Percentiles rank a stretch among this genome's conserved stretches.
These are phyloP conservation scores for Sporothrix curviconia DNA, from an alignment of 2,329 filamentous ascomycete species.

Conservation along the genomic window DNA sequence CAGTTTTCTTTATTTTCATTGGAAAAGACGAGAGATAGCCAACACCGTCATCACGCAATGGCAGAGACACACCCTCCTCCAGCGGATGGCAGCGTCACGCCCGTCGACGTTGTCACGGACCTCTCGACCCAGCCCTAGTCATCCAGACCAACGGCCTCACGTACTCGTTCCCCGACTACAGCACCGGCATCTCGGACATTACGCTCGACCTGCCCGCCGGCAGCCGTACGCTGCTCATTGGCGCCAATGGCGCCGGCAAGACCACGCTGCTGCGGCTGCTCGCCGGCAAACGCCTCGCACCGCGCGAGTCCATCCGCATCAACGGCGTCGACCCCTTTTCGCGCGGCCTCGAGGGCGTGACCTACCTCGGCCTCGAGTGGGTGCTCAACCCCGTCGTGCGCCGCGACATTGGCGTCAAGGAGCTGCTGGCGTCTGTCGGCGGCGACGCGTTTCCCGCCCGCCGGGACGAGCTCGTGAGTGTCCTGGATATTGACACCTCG, in stretches of 20 bases:
- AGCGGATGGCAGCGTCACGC: background rate
- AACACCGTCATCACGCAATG: slow-evolving; percentile 1
- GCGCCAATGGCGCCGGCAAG: slow-evolving; percentile 95
- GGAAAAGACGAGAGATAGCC: background rate
- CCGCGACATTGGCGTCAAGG: slow-evolving; percentile 85
- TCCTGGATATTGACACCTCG: slow-evolving; percentile 82
- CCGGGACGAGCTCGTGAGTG: slow-evolving; percentile 76
- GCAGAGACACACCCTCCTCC: background rate
- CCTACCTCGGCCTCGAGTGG: slow-evolving; percentile 96
- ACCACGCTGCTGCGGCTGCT: slow-evolving; percentile 92
- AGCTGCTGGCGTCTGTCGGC: slow-evolving; percentile 78
- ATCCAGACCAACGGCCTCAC: slow-evolving; percentile 71
- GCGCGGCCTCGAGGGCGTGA: slow-evolving; percentile 82
- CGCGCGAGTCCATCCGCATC: slow-evolving; percentile 65
- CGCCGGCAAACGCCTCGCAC: slow-evolving; percentile 88
- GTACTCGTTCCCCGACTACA: slow-evolving; percentile 84
- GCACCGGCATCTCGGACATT: slow-evolving; percentile 69
- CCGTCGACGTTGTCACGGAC: slow-evolving; percentile 24
- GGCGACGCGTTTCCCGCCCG: slow-evolving; percentile 76
- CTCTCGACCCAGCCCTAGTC: slow-evolving; percentile 42
- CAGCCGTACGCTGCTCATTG: slow-evolving; percentile 84
- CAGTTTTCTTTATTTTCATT: background rate
- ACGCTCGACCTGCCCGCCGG: slow-evolving; percentile 69
- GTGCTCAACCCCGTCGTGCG: slow-evolving; percentile 94
- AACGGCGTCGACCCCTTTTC: slow-evolving; percentile 88